Evolutionary conservation across 2,329 filamentous ascomycete genomes (phyloP), one percentile per base, ranked within the genome.

Genomic region (Beauveria rudraprayagi): DNA sequence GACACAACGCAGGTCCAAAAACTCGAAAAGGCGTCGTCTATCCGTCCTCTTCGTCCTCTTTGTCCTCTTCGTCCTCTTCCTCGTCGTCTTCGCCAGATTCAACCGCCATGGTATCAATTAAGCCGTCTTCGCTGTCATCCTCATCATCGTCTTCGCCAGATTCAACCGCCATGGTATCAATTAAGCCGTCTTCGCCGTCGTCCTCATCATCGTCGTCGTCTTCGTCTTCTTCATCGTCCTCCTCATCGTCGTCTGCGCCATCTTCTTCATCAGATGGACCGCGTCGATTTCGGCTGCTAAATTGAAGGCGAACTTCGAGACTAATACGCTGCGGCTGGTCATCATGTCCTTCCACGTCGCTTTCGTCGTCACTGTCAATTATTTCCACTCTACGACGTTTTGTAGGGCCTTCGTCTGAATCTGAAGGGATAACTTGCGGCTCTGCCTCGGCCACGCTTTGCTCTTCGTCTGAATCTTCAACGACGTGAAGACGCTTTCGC

Each of bases 141-240:
- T 56, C 44, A 11, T n/a, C 56, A 19, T 60, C 58, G n/a, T 67
- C 67, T 8, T 67, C 68, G 2, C 70, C 70, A 1, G 69, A 68
- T 37, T 74, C 74, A 2, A 69, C 71, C 0, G 73, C 73, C 70
- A 75, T 72, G 19, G 65, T 65, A 50, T 69, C 66, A 7, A 75
- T 63, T 28, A 73, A 66, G 1, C 65, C 71, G 19, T 69, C 62
- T 47, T 64, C 64, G 30, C 63, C 67, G 1, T 66, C 67, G 5
- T 67, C 66, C 0, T 66, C 64, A 0, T 70, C 67, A 0, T 68
- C 66, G 0, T 65, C 65, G 0, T 64, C 59, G 0, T 63, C 59
- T 1, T 68, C 65, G 0, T 64, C 64, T 3, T 65, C 65, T 0
- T 65, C 64, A 0, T 65, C 68, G 24, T 5, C 24, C 3, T 62